Conservation (phyloP, 345 rosid species). For the Acer saccharum region DNA sequence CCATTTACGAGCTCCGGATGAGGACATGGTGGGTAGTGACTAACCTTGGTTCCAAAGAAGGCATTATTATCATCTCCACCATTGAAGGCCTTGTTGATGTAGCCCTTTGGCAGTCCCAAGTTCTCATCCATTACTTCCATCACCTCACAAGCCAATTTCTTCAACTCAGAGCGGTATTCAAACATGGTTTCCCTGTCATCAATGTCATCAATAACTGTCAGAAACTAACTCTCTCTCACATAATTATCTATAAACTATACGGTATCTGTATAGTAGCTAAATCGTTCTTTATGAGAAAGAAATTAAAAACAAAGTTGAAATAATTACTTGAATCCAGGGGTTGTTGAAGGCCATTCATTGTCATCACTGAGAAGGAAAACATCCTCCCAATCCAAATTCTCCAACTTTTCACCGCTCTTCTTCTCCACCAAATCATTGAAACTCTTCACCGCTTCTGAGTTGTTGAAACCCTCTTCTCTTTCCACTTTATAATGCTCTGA, state of each 20-base stretch:
- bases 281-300: too few species aligned
- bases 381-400: slow-evolving; percentile 84
- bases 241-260: too few species aligned
- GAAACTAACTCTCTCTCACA: too few species aligned
- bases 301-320: too few species aligned
- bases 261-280: too few species aligned
- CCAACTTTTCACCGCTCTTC: slow-evolving; percentile 54
- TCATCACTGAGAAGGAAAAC: slow-evolving; percentile 64
- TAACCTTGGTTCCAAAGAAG: slow-evolving; percentile 82
- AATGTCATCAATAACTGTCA: too few species aligned
- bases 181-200: slow-evolving; percentile 67
- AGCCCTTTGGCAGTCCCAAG: slow-evolving; percentile 62
- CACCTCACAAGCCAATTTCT: slow-evolving; percentile 59
- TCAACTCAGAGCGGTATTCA: slow-evolving; percentile 72
- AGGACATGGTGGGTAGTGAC: slow-evolving; percentile 97
- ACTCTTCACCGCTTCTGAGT: slow-evolving; percentile 48
- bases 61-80: slow-evolving; percentile 41
- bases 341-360: slow-evolving; percentile 65
- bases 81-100: slow-evolving; percentile 63
- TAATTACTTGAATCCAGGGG: slow-evolving; percentile 63
- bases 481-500: slow-evolving; percentile 59
- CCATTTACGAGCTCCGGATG: slow-evolving; percentile 68
- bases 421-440: slow-evolving; percentile 45
- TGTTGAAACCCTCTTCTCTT: slow-evolving; percentile 70
- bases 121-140: slow-evolving; percentile 94